phyloP scores from a whole-genome alignment of 805 yeast species.

The Metschnikowia bowlesiae region DNA sequence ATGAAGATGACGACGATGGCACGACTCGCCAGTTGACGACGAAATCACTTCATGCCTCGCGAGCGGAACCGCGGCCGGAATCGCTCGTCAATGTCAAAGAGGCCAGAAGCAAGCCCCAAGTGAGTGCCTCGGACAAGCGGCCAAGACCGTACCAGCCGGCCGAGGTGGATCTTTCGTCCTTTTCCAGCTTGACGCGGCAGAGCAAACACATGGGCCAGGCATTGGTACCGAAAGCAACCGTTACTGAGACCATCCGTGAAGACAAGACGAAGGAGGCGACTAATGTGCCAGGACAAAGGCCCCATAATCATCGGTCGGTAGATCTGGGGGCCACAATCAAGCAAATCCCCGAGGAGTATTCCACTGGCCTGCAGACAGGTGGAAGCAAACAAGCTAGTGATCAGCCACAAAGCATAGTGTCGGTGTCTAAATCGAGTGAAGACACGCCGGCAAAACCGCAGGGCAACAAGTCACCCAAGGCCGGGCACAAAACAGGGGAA shows the following conservation, averaged over 20 bases:
- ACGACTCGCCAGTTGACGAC: conserved; percentile 12
- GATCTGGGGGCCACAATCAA: conserved; percentile 3
- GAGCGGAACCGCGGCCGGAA: not conserved
- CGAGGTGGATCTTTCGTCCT: conserved; percentile 41
- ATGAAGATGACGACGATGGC: conserved; percentile 18
- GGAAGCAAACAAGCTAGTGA: not conserved
- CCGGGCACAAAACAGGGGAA: not conserved
- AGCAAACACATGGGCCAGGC: conserved; percentile 14
- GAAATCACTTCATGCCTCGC: conserved; percentile 9
- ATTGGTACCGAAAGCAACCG: not conserved
- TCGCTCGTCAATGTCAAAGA: not conserved
- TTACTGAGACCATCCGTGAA: not conserved
- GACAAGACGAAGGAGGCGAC: not conserved
- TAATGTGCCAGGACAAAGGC: not conserved
- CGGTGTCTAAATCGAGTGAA: not conserved
- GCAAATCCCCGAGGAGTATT: not conserved
- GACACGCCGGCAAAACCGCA: not conserved
- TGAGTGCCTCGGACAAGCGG: conserved; percentile 3
- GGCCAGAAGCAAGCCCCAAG: not conserved
- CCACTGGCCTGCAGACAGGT: not conserved
- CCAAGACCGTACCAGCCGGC: conserved; percentile 42
- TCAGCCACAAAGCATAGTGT: not conserved
- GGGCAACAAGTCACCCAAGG: not conserved
- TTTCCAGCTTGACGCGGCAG: conserved; percentile 43
- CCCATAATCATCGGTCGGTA: not conserved